Evolutionary conservation across 2,329 filamentous ascomycete species (phyloP), one percentile per base, ranked within the genome.

Genomic region (Microsporum canis): DNA sequence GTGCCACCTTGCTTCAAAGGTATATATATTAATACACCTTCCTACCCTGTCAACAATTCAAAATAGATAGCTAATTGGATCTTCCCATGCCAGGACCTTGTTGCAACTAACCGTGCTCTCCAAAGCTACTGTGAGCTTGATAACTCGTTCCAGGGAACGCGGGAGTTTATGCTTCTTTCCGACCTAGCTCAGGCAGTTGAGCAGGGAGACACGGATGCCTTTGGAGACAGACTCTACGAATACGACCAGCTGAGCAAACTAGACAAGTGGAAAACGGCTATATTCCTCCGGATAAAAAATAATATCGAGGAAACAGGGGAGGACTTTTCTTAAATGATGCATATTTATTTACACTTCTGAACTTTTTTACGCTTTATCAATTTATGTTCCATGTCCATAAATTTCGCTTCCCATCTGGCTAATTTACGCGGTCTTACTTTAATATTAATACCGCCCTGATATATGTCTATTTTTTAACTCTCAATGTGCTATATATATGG

Each of bases 211-310:
- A 86, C 88, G 72, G 90, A 96, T 68, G 80, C 82, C 63, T 97
- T 95, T 70, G 84, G 87, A 27, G 89, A 95, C 71, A 91, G 91
- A 73, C 76, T 94, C 65, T 95, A 88, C 79, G 86, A 92, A 73
- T 97, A 84, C 71, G 91, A 96, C 73, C 89, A 95, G 78, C 81
- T 96, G 77, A 94, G 86, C 77, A 94, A 94, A 80, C 78, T 97
- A 70, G 91, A 96, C 72, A 94, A 92, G 79, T 97, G 92, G 92
- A 96, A 96, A 87, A 96, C 89, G 58, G 89, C 87, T 36, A 78
- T 96, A 62, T 75, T 96, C 65, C 77, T 95, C 70, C 83, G 85
- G 67, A 82, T 96, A 69, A 96, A 96, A 85, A 86, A 86, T 69
- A 80, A 80, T 60, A 95, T 96, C 68, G 87, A 92, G 76, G 81